These are phyloP conservation scores for Inonotus obliquus DNA, from an alignment of 1,284 basidiomycete genomes.

Conservation along the genomic window DNA sequence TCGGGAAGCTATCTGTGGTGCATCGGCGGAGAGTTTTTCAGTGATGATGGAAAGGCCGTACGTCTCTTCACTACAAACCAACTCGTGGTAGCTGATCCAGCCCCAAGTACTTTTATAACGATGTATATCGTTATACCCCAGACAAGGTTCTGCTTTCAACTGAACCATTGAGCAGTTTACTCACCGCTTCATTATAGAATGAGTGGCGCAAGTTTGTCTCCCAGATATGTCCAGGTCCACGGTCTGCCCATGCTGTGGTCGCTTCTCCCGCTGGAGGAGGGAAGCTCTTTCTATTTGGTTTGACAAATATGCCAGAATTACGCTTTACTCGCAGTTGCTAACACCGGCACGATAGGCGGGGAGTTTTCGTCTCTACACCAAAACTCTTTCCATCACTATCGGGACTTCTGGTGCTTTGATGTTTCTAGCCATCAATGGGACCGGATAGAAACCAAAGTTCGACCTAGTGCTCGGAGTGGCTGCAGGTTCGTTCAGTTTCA, in stretches of 20 bases:
- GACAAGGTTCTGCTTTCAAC: slow-evolving; percentile 51
- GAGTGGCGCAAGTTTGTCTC: slow-evolving; percentile 87
- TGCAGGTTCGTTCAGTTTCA: slow-evolving; percentile 50
- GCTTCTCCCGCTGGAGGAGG: slow-evolving; percentile 72
- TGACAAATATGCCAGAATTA: neutral
- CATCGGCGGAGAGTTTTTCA: slow-evolving; percentile 81
- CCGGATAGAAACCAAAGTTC: slow-evolving; percentile 79
- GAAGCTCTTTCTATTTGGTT: slow-evolving; percentile 82
- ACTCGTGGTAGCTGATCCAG: too few species aligned
- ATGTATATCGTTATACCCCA: slow-evolving; percentile 77
- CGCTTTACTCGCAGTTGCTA: slow-evolving; percentile 1
- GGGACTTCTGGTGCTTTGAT: slow-evolving; percentile 83
- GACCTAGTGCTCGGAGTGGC: slow-evolving; percentile 80
- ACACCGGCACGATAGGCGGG: slow-evolving; percentile 45
- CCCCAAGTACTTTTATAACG: slow-evolving; percentile 69
- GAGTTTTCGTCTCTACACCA: slow-evolving; percentile 86
- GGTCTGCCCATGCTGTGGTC: slow-evolving; percentile 81
- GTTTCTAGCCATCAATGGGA: slow-evolving; percentile 80
- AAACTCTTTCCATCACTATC: slow-evolving; percentile 88
- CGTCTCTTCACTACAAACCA: slow-evolving; percentile 24
- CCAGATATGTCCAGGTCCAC: slow-evolving; percentile 77
- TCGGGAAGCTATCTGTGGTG: slow-evolving; percentile 77
- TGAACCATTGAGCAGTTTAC: neutral
- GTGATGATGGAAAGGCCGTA: slow-evolving; percentile 76
- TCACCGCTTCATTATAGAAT: slow-evolving; percentile 38